phyloP scores from a whole-genome alignment of 176 grass and related monocot genomes.

The Oropetium thomaeum region DNA sequence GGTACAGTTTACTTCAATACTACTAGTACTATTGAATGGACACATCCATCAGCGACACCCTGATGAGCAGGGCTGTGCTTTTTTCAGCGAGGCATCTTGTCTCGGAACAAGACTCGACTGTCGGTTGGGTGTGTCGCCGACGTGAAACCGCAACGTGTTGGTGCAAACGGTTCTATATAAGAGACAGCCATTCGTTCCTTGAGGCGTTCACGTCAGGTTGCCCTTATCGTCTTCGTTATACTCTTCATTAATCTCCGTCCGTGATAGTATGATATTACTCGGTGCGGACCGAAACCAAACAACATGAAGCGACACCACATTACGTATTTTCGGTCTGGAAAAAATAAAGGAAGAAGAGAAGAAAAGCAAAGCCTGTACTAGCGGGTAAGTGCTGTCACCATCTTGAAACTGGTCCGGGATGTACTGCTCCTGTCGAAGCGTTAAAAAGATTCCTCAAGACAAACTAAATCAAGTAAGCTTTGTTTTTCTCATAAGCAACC shows the following conservation, averaged over 20 bases:
- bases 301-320: background rate
- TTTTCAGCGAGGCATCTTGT: background rate
- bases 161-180: background rate
- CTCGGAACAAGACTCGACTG: background rate
- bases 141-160: background rate
- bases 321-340: background rate
- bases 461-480: conserved; percentile 36
- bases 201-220: background rate
- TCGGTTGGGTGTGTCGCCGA: background rate
- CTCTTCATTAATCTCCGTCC: background rate
- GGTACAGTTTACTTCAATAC: background rate
- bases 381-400: conserved; percentile 22
- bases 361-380: conserved; percentile 4
- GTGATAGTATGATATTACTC: too few species aligned
- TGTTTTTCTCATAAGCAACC: background rate
- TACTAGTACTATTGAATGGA: too few species aligned
- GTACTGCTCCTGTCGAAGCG: conserved; percentile 23
- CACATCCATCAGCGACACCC: background rate
- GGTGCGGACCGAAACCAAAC: conserved; percentile 5
- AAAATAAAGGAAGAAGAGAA: background rate
- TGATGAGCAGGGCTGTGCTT: background rate
- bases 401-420: conserved; percentile 26
- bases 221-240: background rate
- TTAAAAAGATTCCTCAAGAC: conserved; percentile 30
- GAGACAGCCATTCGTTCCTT: background rate